Percentiles rank a stretch among this genome's conserved stretches.
phyloP scores from a whole-genome alignment of 441 rosid genomes.

The Gossypium gossypioides region DNA sequence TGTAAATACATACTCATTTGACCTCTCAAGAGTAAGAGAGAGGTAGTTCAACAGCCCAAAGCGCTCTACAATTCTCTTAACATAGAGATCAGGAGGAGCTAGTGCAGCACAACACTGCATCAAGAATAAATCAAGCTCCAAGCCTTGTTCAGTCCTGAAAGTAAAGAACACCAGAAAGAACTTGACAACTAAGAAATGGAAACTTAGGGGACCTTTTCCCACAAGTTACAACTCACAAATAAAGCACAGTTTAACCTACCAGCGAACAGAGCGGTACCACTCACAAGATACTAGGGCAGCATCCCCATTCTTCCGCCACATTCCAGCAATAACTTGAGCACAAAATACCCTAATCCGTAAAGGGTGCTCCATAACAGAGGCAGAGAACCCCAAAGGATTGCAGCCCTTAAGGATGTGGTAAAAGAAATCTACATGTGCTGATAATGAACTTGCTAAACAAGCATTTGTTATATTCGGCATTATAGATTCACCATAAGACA shows the following conservation, averaged over 20 bases:
- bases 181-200: not conserved
- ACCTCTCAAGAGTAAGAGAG: constrained; percentile 38
- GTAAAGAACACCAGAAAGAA: constrained; percentile 19
- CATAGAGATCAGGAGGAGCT: constrained; percentile 83
- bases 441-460: constrained; percentile 26
- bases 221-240: not conserved
- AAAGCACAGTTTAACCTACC: constrained; percentile 43
- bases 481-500: constrained; percentile 54
- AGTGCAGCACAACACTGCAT: constrained; percentile 96
- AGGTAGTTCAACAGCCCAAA: constrained; percentile 72
- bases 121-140: constrained; percentile 95
- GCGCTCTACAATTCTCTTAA: constrained; percentile 63
- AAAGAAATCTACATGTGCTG: constrained; percentile 54
- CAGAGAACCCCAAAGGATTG: constrained; percentile 77
- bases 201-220: not conserved
- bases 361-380: constrained; percentile 85
- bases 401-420: constrained; percentile 47
- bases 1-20: constrained; percentile 55
- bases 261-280: constrained; percentile 77
- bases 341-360: constrained; percentile 85
- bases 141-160: constrained; percentile 89
- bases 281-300: constrained; percentile 63
- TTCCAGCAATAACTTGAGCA: constrained; percentile 87
- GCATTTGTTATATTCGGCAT: constrained; percentile 20
- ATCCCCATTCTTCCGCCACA: constrained; percentile 97